Evolutionary conservation across 495 filamentous ascomycete species (phyloP), one percentile per base, ranked within the genome.

Genomic region (Hypoxylon crocopeplum): DNA sequence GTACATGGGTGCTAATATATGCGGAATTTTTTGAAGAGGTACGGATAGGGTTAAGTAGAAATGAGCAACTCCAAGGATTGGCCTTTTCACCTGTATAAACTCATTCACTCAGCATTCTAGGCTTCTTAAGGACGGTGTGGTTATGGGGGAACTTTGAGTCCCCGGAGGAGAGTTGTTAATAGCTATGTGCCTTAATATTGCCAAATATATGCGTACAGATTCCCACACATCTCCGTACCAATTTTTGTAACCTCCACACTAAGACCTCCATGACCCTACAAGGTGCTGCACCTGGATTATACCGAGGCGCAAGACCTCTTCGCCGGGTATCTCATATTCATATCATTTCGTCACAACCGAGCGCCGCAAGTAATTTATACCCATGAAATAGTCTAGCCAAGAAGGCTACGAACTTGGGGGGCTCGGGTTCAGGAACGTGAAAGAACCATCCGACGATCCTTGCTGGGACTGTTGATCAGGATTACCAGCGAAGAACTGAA

Each of bases 401-500:
- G 4, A 37, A 32, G 16, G 13, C 15, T 56, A 63, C 7, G 59
- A 34, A n/a, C 42, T 24, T 5, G 62, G 62, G 1, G 67, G 62
- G 19, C 20, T 42, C 1, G 63, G 33, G 16, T 68, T 68, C 20
- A 68, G 44, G 27, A 69, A 69, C 0, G 66, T 54, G 45, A 64
- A 69, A 15, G 64, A 67, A 25, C 59, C 62, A 25, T 67, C 57
- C 2, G 59, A 68, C 2, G 62, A 67, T 13, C 53, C 69, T 44
- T 72, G 69, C 36, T 74, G 75, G 3, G 65, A 61, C 48, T 71
- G 64, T 5, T 75, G 75, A 13, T 73, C 70, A 7, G 63, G 44
- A 19, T 72, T 75, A 0, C 75, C 72, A 3, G 75, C 69, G 40
- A 79, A 81, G 67, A 81, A 79, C 11, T 77, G 73, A 42, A 80